A percentile compares a stretch with the other conserved stretches of the same genome.
Conservation (phyloP, 1,139 yeast genomes). For the Citeromyces hawaiiensis region DNA sequence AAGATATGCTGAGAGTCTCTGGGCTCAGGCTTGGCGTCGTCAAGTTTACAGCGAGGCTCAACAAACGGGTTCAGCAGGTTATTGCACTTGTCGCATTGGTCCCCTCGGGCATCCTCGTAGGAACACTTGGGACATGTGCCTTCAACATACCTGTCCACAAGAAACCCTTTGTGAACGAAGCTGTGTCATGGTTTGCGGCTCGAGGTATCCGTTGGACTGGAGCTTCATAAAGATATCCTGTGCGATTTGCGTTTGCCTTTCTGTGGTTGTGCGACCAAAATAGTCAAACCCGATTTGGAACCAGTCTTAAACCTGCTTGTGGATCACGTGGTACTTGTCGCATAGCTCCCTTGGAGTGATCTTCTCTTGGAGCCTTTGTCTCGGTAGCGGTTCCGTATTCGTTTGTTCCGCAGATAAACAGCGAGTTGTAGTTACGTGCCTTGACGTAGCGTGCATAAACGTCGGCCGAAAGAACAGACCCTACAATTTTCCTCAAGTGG, state of each 20-base stretch:
- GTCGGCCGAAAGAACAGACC: conserved; percentile 91
- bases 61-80: conserved; percentile 80
- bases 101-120: conserved; percentile 97
- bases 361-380: conserved; percentile 94
- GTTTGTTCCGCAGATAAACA: conserved; percentile 92
- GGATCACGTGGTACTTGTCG: conserved; percentile 79
- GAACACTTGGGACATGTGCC: conserved; percentile 95
- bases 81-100: conserved; percentile 98
- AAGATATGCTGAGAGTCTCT: conserved; percentile 79
- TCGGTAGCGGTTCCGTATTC: conserved; percentile 99
- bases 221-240: conserved; percentile 80
- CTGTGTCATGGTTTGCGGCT: conserved; percentile 81
- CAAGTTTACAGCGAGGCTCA: conserved; percentile 91
- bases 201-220: conserved; percentile 61
- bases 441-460: conserved; percentile 85
- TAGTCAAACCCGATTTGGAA: conserved; percentile 88
- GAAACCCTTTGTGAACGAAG: conserved; percentile 71
- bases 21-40: conserved; percentile 67
- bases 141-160: conserved; percentile 95
- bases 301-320: conserved; percentile 90
- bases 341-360: conserved; percentile 81
- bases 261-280: conserved; percentile 94
- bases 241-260: conserved; percentile 85
- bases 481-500: conserved; percentile 92
- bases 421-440: conserved; percentile 75